Evolutionary conservation across 2,329 filamentous ascomycete species (phyloP).

Genomic region (Bipolaris zeicola): DNA sequence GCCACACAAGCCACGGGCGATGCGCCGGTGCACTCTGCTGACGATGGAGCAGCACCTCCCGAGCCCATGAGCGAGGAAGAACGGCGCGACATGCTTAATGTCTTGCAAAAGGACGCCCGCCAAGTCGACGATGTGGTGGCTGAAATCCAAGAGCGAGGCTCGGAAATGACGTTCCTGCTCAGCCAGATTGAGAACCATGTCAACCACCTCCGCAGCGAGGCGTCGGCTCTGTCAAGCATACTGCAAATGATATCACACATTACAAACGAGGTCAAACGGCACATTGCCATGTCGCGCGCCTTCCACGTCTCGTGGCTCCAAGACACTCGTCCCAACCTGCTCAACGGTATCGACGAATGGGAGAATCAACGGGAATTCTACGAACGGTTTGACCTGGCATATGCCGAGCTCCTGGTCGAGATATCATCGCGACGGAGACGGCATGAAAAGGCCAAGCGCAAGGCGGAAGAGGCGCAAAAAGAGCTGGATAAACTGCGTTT

Average conservation of each 20-base stretch:
- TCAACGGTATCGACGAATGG: slow-evolving; percentile 72
- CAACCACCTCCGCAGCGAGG: slow-evolving; percentile 60
- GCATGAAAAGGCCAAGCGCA: slow-evolving; percentile 73
- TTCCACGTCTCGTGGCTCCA: slow-evolving; percentile 70
- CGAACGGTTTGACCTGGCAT: slow-evolving; percentile 81
- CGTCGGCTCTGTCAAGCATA: slow-evolving; percentile 65
- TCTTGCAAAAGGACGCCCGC: slow-evolving; percentile 72
- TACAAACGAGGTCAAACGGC: slow-evolving; percentile 66
- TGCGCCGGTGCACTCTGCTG: slow-evolving; percentile 32
- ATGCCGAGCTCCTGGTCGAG: slow-evolving; percentile 83
- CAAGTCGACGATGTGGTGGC: slow-evolving; percentile 67
- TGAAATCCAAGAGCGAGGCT: slow-evolving; percentile 75
- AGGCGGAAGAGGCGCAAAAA: slow-evolving; percentile 78
- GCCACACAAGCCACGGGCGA: slow-evolving; percentile 51
- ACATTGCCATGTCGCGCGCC: slow-evolving; percentile 67
- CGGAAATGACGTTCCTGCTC: slow-evolving; percentile 76
- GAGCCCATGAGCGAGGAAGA: slow-evolving; percentile 78
- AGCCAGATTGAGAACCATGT: slow-evolving; percentile 68
- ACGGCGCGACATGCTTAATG: slow-evolving; percentile 78
- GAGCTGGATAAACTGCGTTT: slow-evolving; percentile 77
- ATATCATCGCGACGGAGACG: slow-evolving; percentile 74
- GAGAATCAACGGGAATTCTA: slow-evolving; percentile 81
- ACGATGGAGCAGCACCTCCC: slow-evolving; percentile 54
- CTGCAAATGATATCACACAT: slow-evolving; percentile 72
- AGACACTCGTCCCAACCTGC: slow-evolving; percentile 73